These are phyloP conservation scores for Aphanomyces cochlioides DNA, from an alignment of 352 stramenopile genomes.

Conservation along the genomic window DNA sequence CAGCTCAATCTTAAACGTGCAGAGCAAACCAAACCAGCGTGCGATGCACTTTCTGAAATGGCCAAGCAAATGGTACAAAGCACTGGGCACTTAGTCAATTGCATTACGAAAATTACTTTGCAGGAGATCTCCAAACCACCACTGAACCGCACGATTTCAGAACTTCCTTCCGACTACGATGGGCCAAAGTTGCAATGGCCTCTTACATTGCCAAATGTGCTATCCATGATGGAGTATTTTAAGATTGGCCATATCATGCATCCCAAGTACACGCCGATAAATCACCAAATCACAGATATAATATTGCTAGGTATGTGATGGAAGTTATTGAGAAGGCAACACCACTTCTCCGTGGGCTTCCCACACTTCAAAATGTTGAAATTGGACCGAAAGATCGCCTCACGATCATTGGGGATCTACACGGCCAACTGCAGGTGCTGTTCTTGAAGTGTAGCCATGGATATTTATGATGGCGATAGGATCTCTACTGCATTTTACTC, in stretches of 20 bases:
- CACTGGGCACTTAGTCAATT: conserved; percentile 18
- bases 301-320: conserved; percentile 37
- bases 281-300: not conserved
- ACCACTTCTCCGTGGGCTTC: conserved; percentile 29
- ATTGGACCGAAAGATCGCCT: conserved; percentile 38
- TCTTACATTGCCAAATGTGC: conserved; percentile 37
- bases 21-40: conserved; percentile 77
- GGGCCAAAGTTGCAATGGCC: conserved; percentile 41
- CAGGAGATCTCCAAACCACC: conserved; percentile 36
- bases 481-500: conserved; percentile 65
- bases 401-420: conserved; percentile 60
- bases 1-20: conserved; percentile 84
- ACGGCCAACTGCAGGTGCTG: conserved; percentile 47
- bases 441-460: not conserved
- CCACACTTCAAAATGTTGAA: conserved; percentile 39
- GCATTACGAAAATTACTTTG: conserved; percentile 12
- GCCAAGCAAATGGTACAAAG: conserved; percentile 54
- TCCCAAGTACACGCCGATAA: conserved; percentile 36
- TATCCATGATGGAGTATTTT: conserved; percentile 50
- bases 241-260: conserved; percentile 42
- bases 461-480: conserved; percentile 31
- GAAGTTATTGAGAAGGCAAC: conserved; percentile 38
- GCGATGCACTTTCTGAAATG: conserved; percentile 69
- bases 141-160: conserved; percentile 3
- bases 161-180: conserved; percentile 8